Evolutionary conservation across 2,329 filamentous ascomycete genomes (phyloP).

Genomic region (Aspergillus sp.): DNA sequence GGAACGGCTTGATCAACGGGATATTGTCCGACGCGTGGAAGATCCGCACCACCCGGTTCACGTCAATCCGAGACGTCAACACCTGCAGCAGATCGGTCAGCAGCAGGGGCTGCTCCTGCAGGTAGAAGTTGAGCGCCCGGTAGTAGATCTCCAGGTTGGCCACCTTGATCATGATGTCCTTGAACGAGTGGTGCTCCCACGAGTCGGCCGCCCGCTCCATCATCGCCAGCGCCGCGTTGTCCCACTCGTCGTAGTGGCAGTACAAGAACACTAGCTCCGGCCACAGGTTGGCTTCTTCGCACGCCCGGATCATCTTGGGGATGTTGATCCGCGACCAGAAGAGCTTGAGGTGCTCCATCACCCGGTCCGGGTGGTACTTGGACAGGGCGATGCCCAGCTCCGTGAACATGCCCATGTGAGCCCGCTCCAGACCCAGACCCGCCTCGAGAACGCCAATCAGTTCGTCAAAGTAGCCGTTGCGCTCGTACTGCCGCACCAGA

Average conservation of each 20-base stretch:
- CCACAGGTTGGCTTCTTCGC: constrained; percentile 93
- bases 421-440: constrained; percentile 82
- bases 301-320: constrained; percentile 88
- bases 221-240: constrained; percentile 93
- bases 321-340: constrained; percentile 99
- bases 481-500: constrained; percentile 93
- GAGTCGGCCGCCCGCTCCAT: constrained; percentile 97
- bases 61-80: constrained; percentile 87
- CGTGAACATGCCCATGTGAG: constrained; percentile 97
- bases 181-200: constrained; percentile 99
- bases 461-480: constrained; percentile 96
- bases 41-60: constrained; percentile 98
- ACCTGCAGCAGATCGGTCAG: constrained; percentile 91
- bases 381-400: constrained; percentile 83
- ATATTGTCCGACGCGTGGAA: constrained; percentile 98
- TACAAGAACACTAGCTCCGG: constrained; percentile 97
- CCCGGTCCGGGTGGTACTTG: constrained; percentile 87
- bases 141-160: constrained; percentile 99
- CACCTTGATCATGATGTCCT: constrained; percentile 96
- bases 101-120: constrained; percentile 91
- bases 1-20: constrained; percentile 96
- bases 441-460: constrained; percentile 91
- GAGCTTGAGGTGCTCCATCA: constrained; percentile 97
- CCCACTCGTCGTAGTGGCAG: constrained; percentile 96
- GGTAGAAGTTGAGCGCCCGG: constrained; percentile 90